Evolutionary conservation across 2,329 filamentous ascomycete species (phyloP).

Genomic region (Talaromyces sp.): DNA sequence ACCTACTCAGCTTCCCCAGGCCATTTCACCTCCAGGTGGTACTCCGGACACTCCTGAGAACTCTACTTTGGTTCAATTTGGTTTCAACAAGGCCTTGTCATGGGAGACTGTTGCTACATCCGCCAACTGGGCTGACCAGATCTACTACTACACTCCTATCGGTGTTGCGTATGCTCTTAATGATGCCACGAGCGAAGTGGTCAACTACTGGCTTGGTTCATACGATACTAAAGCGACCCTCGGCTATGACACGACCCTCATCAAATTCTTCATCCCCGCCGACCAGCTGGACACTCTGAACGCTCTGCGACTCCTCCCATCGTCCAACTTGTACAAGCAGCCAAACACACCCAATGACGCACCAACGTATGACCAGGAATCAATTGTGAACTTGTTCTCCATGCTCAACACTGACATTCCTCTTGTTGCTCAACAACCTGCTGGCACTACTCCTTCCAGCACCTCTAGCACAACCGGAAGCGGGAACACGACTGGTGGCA

Average conservation of each 20-base stretch:
- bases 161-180: conserved; percentile 67
- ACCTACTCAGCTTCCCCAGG: conserved; percentile 67
- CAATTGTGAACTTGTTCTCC: conserved; percentile 70
- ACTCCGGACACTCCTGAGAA: conserved; percentile 60
- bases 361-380: conserved; percentile 29
- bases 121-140: conserved; percentile 73
- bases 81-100: conserved; percentile 77
- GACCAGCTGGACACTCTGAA: conserved; percentile 67
- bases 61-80: conserved; percentile 74
- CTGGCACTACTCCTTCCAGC: conserved; percentile 28
- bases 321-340: conserved; percentile 73
- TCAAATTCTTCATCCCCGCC: conserved; percentile 71
- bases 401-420: conserved; percentile 84
- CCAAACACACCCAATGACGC: conserved; percentile 42
- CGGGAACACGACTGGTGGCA: conserved; percentile 33
- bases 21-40: conserved; percentile 69
- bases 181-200: conserved; percentile 50
- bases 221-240: conserved; percentile 66
- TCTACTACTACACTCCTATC: conserved; percentile 74
- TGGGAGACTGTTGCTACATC: conserved; percentile 77
- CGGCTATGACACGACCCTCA: conserved; percentile 79
- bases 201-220: conserved; percentile 71
- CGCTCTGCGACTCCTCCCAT: conserved; percentile 68
- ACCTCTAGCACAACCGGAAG: conserved; percentile 45
- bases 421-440: conserved; percentile 49